These are phyloP conservation scores for Calonectria pseudoturangicola DNA, from an alignment of 2,329 filamentous ascomycete species.

Conservation along the genomic window DNA sequence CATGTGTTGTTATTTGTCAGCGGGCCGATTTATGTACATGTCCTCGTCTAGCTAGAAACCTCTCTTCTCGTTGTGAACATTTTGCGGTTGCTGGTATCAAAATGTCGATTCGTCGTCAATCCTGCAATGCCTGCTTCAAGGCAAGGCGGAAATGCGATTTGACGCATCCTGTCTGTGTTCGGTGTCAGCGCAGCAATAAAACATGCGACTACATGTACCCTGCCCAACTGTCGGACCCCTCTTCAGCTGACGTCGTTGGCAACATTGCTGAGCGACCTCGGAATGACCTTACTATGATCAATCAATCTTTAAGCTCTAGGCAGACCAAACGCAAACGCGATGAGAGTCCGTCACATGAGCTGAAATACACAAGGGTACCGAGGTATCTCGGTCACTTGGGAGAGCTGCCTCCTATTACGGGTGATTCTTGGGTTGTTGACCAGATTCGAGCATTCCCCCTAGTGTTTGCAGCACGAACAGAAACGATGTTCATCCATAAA, in stretches of 20 bases:
- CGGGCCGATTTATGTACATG: neutral
- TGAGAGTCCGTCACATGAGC: neutral
- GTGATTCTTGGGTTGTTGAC: conserved; percentile 6
- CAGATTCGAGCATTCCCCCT: conserved; percentile 30
- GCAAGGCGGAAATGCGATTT: conserved; percentile 39
- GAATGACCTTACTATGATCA: neutral
- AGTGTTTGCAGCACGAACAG: conserved; percentile 29
- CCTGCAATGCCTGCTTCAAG: conserved; percentile 38
- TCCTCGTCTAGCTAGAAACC: neutral
- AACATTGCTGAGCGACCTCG: neutral
- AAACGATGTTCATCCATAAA: conserved; percentile 40
- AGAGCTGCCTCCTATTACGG: conserved; percentile 14
- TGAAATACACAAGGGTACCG: conserved; percentile 6
- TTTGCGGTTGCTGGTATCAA: neutral
- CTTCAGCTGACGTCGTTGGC: neutral
- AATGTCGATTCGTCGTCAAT: conserved; percentile 43
- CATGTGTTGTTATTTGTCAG: neutral
- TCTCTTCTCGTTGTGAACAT: neutral
- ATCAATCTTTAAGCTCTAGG: neutral
- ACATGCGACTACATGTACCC: conserved; percentile 38
- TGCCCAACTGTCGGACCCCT: neutral
- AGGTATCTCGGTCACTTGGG: conserved; percentile 26
- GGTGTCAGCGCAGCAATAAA: conserved; percentile 34
- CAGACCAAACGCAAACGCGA: conserved; percentile 8
- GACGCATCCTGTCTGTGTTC: conserved; percentile 29